Base-by-base conservation (phyloP, 768 basidiomycete species). In the Macrolepiota albuminosa region DNA sequence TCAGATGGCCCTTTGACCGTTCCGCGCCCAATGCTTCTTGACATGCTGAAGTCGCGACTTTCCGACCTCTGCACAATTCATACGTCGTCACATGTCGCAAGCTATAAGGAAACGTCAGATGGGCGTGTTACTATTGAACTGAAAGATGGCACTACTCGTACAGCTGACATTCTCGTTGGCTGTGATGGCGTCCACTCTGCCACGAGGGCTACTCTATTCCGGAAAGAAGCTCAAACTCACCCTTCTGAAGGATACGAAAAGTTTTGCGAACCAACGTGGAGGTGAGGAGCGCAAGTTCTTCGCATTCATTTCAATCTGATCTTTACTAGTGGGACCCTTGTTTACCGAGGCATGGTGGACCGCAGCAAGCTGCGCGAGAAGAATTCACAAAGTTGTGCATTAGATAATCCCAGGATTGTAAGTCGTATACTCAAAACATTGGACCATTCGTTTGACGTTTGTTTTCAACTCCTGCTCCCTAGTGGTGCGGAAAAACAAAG, bases 121-220 rank as follows among this genome's bases (percentile, higher is more conserved):
- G 61, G 64, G 2, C 10, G 1, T 16, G n/a, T 73, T 24, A 31
- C 54, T 6, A 52, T 74, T 21, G 45, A 53, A 0, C 69, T 76
- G 52, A 57, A 59, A 3, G 70, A 71, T 51, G 69, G 67, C 2
- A 67, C 74, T 4, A 70, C 53, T 0, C 59, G 66, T 16, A 66
- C 63, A 1, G 62, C 77, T 0, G 74, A 80, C 40, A 57, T 80
- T 13, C 69, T 80, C 2, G 56, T 79, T 50, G 79, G 76, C 6
- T 75, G 76, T 18, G 78, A 79, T 61, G 78, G 79, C 1, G 63
- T 79, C n/a, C 68, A 71, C 60, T 72, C 71, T 16, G 49, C 60
- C 3, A 63, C 65, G 1, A 60, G 71, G 21, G 66, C 56, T 7
- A 57, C 62, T 0, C 48, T 72, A 48, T 71, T 68, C 36, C 6